Evolutionary conservation across 1,284 basidiomycete genomes (phyloP).

Genomic region (Jaminaea rosea): DNA sequence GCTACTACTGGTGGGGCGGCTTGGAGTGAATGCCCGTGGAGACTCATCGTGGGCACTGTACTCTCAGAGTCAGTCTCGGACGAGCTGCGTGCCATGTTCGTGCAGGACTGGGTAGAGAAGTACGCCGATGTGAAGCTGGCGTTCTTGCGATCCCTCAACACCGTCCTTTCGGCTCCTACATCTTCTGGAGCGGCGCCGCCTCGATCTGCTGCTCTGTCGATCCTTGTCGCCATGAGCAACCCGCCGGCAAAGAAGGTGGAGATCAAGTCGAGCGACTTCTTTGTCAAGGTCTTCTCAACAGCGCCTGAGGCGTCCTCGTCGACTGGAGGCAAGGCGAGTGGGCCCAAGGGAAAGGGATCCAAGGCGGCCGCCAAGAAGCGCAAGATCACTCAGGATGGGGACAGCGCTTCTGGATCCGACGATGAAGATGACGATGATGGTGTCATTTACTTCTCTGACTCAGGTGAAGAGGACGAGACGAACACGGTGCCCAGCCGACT

Average conservation of each 20-base stretch:
- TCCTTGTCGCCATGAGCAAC: constrained; percentile 68
- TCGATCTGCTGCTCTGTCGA: constrained; percentile 60
- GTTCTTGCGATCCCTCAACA: constrained; percentile 57
- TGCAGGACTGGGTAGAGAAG: constrained; percentile 30
- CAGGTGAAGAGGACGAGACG: constrained; percentile 23
- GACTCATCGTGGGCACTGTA: constrained; percentile 22
- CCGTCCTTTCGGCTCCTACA: not conserved
- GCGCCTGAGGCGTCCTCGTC: constrained; percentile 3
- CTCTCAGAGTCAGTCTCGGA: not conserved
- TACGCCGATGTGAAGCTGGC: constrained; percentile 77
- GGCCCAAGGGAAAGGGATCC: not conserved
- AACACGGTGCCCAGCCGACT: constrained; percentile 10
- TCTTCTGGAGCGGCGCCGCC: constrained; percentile 31
- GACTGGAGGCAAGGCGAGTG: constrained; percentile 15
- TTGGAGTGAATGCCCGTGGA: constrained; percentile 27
- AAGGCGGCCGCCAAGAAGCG: constrained; percentile 26
- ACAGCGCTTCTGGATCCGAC: constrained; percentile 49
- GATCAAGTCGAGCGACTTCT: constrained; percentile 64
- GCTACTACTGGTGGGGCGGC: not conserved
- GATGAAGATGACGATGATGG: constrained; percentile 49
- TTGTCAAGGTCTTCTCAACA: constrained; percentile 53
- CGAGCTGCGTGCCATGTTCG: constrained; percentile 30
- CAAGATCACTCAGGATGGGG: constrained; percentile 42
- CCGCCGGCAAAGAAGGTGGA: constrained; percentile 70
- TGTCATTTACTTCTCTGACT: constrained; percentile 45